phyloP scores from a whole-genome alignment of 2,329 filamentous ascomycete species.

The Nothophoma quercina region DNA sequence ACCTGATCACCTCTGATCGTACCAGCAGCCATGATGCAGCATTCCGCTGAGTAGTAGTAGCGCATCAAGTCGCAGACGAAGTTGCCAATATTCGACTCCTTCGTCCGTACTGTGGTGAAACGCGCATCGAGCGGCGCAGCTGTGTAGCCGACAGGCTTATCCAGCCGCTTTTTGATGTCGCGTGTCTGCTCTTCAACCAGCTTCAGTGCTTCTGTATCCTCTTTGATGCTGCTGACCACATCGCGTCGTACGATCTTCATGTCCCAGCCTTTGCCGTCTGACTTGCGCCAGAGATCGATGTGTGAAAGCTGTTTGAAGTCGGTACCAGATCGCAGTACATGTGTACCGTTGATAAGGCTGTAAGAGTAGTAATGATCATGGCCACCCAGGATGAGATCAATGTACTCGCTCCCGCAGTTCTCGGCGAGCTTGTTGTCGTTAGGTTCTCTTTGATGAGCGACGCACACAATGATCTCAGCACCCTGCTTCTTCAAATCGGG shows the following conservation, averaged over 20 bases:
- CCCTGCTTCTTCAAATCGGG: constrained; percentile 77
- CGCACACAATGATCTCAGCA: constrained; percentile 80
- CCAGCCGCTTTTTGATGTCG: constrained; percentile 76
- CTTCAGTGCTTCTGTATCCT: constrained; percentile 67
- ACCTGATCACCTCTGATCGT: constrained; percentile 69
- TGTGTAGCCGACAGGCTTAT: constrained; percentile 82
- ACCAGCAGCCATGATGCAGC: constrained; percentile 51
- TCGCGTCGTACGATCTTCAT: constrained; percentile 80
- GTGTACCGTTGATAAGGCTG: constrained; percentile 76
- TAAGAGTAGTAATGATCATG: constrained; percentile 92
- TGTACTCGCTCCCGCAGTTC: constrained; percentile 71
- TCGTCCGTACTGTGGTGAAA: constrained; percentile 79
- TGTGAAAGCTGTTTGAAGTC: constrained; percentile 95
- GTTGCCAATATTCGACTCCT: constrained; percentile 86
- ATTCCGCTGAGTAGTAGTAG: constrained; percentile 80
- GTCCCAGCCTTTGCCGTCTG: constrained; percentile 69
- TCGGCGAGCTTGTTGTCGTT: constrained; percentile 87
- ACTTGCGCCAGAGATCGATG: constrained; percentile 74
- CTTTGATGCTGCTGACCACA: constrained; percentile 70
- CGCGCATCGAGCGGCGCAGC: constrained; percentile 82
- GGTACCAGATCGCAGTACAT: constrained; percentile 85
- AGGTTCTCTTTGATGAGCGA: constrained; percentile 87
- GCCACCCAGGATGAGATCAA: constrained; percentile 87
- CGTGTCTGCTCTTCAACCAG: constrained; percentile 75
- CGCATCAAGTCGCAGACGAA: constrained; percentile 94